Base-by-base conservation (phyloP, 1,139 yeast species). In the Candida neerlandica region DNA sequence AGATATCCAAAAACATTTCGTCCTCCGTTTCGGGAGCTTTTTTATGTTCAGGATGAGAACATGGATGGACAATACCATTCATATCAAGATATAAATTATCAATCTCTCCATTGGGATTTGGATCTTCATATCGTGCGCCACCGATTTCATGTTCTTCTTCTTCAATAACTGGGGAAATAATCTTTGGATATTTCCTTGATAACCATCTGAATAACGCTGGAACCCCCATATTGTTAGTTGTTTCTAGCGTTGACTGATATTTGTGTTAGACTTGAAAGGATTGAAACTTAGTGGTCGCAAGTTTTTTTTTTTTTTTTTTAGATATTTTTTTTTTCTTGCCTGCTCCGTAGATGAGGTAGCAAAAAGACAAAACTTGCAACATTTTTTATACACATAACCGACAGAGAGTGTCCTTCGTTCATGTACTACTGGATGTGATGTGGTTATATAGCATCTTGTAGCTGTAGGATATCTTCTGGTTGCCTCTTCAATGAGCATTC, bases 131-230 rank as follows among this genome's bases (percentile, higher is more conserved):
- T 56, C 79, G 81, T 0, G 92, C 95, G 1, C 71, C 75, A 33
- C 66, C 64, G 16, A 63, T 69, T 49, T 81, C 80, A 40, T 75
- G 73, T 37, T 73, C 74, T 16, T 83, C 86, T 45, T 86, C 96
- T 63, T 91, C 97, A 2, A 89, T 63, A 11, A 90, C 97, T 0
- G 96, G 95, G 0, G 96, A 83, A 48, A 95, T 90, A 65, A 90
- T 92, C 72, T 92, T 92, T 12, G 99, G 98, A 64, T 92, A 95
- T 67, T 92, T 91, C 55, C 84, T 72, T 1, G 98, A 91, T 47
- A 95, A 76, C 98, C 99, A 95, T 73, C 99, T 81, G 70, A 92
- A 95, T 63, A 95, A 85, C 41, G 99, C 97, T 58, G 99, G 99
- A 58, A 94, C 99, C 75, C 99, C 81, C 81, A 77, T 76, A 5